phyloP scores from a whole-genome alignment of 345 rosid genomes.

The Anastatica hierochuntica region DNA sequence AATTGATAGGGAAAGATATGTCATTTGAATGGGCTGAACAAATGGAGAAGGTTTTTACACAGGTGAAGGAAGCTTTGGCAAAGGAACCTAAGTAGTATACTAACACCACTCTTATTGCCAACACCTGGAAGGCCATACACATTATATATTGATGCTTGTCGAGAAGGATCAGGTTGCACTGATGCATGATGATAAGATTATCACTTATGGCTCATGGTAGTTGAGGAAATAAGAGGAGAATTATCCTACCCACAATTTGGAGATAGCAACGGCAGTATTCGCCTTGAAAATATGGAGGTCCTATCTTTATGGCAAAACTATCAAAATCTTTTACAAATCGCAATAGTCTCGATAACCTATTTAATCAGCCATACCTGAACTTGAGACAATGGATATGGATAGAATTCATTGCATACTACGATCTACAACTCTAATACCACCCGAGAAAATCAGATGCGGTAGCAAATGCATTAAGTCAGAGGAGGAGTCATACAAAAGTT shows the following conservation, averaged over 20 bases:
- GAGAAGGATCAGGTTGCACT: neutral
- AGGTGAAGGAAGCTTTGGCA: neutral
- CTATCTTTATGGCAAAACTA: neutral
- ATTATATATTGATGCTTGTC: neutral
- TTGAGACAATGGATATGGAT: neutral
- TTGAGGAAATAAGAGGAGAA: neutral
- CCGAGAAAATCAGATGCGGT: neutral
- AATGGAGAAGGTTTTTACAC: neutral
- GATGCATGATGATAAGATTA: neutral
- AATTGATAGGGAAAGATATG: neutral
- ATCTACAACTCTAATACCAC: neutral
- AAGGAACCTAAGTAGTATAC: too few relatives aligned
- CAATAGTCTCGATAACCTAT: neutral
- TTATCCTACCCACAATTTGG: too few relatives aligned
- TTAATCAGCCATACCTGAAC: neutral
- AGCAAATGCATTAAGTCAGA: neutral
- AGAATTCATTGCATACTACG: neutral
- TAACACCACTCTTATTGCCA: neutral
- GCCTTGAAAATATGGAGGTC: neutral
- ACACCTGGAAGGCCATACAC: neutral
- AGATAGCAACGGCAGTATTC: neutral
- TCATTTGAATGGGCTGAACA: neutral
- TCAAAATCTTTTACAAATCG: neutral
- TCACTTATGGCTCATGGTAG: neutral
- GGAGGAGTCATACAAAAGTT: too few relatives aligned